These are phyloP conservation scores for Penicillium sp. DNA, from an alignment of 2,329 filamentous ascomycete genomes.

Conservation along the genomic window DNA sequence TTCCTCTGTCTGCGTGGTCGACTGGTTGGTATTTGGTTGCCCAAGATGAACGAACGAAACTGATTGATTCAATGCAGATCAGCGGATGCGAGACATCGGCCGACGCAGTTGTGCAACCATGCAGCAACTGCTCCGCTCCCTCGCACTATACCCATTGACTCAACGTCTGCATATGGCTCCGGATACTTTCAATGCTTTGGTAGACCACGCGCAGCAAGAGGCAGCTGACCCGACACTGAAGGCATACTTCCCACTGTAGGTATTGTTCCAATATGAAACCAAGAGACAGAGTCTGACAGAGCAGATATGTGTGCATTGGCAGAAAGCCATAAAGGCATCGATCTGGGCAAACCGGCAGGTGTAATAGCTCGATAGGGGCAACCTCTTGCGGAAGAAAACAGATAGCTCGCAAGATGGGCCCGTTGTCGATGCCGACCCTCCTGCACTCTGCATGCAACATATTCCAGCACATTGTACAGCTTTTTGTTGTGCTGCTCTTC, in stretches of 20 bases:
- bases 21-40: slow-evolving; percentile 51
- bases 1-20: slow-evolving; percentile 71
- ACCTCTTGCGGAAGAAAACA: not conserved
- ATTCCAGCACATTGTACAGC: slow-evolving; percentile 6
- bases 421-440: not conserved
- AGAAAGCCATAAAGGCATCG: slow-evolving; percentile 33
- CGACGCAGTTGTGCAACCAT: slow-evolving; percentile 41
- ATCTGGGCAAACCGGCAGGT: no score
- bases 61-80: slow-evolving; percentile 40
- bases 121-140: slow-evolving; percentile 38
- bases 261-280: slow-evolving; percentile 1
- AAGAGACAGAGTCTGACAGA: slow-evolving; percentile 20
- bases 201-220: slow-evolving; percentile 41
- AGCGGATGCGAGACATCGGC: slow-evolving; percentile 45
- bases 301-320: slow-evolving; percentile 46
- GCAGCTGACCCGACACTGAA: slow-evolving; percentile 40
- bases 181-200: slow-evolving; percentile 39
- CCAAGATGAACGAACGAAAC: not conserved
- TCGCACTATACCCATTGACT: slow-evolving; percentile 48
- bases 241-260: slow-evolving; percentile 49
- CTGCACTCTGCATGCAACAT: not conserved
- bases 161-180: slow-evolving; percentile 43
- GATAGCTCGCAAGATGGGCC: not conserved
- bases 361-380: not conserved
- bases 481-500: slow-evolving; percentile 5